Evolutionary conservation across 495 filamentous ascomycete genomes (phyloP).

Genomic region (Trichoderma gamsii): DNA sequence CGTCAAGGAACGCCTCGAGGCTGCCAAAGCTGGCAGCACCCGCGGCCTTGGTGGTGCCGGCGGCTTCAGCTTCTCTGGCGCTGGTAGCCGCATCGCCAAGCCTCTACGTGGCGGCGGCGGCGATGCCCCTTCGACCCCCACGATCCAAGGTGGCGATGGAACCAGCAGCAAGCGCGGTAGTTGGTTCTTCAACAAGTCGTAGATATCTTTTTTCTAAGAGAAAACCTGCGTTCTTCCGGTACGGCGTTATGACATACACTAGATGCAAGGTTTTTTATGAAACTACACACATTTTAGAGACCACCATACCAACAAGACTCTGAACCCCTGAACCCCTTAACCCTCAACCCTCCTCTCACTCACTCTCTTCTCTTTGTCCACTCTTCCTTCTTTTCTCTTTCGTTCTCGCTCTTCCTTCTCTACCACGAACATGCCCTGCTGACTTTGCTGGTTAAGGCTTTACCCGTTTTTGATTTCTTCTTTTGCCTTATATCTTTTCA

Average conservation of each 20-base stretch:
- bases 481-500: slow-evolving; percentile 8
- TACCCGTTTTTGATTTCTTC: slow-evolving; percentile 2
- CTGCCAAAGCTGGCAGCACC: slow-evolving; percentile 83
- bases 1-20: slow-evolving; percentile 95
- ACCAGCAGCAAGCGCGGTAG: slow-evolving; percentile 47
- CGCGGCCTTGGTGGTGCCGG: slow-evolving; percentile 64
- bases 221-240: neutral
- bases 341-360: neutral
- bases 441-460: slow-evolving; percentile 14
- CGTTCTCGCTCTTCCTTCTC: neutral
- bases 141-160: slow-evolving; percentile 35
- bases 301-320: neutral
- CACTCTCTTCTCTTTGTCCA: neutral
- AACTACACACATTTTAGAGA: neutral
- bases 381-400: neutral
- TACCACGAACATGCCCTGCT: neutral
- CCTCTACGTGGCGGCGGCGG: slow-evolving; percentile 85
- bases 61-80: slow-evolving; percentile 68
- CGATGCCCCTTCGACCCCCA: slow-evolving; percentile 41
- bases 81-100: slow-evolving; percentile 85
- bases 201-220: neutral
- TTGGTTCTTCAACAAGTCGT: slow-evolving; percentile 53
- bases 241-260: slow-evolving; percentile 10
- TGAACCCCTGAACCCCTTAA: neutral
- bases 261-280: neutral